These are phyloP conservation scores for Eudorina sp. DNA, from an alignment of 139 green algal species.

Conservation along the genomic window DNA sequence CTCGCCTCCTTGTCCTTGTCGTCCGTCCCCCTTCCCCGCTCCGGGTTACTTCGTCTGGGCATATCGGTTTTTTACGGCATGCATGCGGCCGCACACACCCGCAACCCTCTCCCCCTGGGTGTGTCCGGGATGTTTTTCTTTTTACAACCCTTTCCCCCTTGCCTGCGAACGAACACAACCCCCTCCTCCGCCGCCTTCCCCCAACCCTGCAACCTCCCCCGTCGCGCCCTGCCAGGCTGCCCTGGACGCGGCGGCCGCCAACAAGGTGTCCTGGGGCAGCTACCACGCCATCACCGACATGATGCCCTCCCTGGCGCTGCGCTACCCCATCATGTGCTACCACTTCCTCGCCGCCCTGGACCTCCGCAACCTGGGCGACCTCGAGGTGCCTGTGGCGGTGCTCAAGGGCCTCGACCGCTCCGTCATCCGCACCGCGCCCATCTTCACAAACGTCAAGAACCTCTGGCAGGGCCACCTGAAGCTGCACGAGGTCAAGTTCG, in stretches of 20 bases:
- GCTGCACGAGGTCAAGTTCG: conserved; percentile 59
- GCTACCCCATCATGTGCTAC: conserved; percentile 72
- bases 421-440: conserved; percentile 67
- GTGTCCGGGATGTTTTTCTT: too few species aligned
- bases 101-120: too few species aligned
- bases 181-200: too few species aligned
- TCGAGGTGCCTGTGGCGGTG: conserved; percentile 67
- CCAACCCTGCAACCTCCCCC: background rate
- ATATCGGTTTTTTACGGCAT: too few species aligned
- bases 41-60: too few species aligned
- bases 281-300: conserved; percentile 71
- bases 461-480: conserved; percentile 66
- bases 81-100: too few species aligned
- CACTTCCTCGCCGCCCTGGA: conserved; percentile 61
- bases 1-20: background rate
- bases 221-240: background rate
- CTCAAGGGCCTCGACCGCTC: conserved; percentile 56
- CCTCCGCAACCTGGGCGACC: conserved; percentile 55
- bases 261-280: conserved; percentile 58
- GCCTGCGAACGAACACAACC: too few species aligned
- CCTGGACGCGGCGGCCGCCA: conserved; percentile 35
- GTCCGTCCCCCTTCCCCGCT: background rate
- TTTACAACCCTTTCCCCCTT: too few species aligned
- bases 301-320: conserved; percentile 61
- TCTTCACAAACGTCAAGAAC: conserved; percentile 67